Evolutionary conservation across 208 protist species (phyloP).

Genomic region (Trichomonas tenax): DNA sequence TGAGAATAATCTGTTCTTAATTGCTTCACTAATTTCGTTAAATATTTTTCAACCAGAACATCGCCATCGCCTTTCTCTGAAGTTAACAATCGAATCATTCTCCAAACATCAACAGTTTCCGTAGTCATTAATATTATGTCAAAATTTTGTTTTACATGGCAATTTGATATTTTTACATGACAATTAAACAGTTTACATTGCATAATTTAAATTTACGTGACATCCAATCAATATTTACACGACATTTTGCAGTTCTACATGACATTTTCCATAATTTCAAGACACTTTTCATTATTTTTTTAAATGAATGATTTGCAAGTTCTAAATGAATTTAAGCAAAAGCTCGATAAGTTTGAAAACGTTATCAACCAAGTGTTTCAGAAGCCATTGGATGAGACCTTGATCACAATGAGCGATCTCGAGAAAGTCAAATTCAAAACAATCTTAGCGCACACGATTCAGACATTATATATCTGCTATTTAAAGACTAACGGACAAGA

Average conservation of each 20-base stretch:
- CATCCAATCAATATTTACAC: no score
- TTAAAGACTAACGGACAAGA: neutral
- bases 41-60: neutral
- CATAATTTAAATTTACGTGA: no score
- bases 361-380: neutral
- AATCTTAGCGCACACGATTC: neutral
- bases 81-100: neutral
- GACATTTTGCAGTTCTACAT: neutral
- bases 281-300: neutral
- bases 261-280: no score
- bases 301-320: neutral
- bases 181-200: no score
- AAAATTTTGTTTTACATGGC: neutral
- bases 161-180: no score
- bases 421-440: neutral
- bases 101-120: neutral
- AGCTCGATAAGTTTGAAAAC: neutral
- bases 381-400: neutral
- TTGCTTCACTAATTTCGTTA: neutral
- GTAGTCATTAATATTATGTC: neutral
- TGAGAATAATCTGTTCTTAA: neutral
- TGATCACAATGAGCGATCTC: neutral
- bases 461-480: neutral
- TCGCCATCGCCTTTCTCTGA: neutral
- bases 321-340: neutral